Base-by-base conservation (phyloP, 1,139 yeast genomes). In the Kluyveromyces sp. region DNA sequence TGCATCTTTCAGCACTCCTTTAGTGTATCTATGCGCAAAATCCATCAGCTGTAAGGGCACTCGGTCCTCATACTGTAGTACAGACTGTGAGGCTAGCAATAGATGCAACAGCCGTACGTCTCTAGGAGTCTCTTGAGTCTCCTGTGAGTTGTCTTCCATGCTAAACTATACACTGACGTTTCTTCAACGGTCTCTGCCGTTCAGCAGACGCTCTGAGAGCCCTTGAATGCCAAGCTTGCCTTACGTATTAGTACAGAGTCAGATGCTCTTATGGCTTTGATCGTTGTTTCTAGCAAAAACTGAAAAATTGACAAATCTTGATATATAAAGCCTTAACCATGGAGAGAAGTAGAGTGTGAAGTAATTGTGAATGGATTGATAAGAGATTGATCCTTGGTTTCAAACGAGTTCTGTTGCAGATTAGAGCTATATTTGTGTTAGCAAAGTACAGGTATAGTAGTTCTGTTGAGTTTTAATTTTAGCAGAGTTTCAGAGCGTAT, bases 1-100 rank as follows among this genome's bases (percentile, higher is more conserved):
- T 0, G 98, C 96, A 63, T 92, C 98, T 56, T 83, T 85, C 48
- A 92, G 68, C 7, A 92, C 84, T 3, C 89, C 82, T 32, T 82
- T 75, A 11, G 98, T 87, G 68, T 92, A 92, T 54, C 78, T 64
- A 63, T 86, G 86, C 12, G 97, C 97, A 69, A 92, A 92, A 63
- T 92, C 97, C 95, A 92, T 86, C 50, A 92, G 71, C 62, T 89
- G 97, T 33, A 92, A 67, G 0, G 97, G 96, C 2, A 92, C 97
- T 49, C 88, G 94, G 60, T 89, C 97, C 60, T 92, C 95, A 64
- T 89, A 92, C 49, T 85, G 80, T 47, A 85, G 87, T 30, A 92
- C 86, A 1, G 95, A 92, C 68, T 92, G 95, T 0, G 96, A 84
- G 13, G 97, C 97, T 57, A 92, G 77, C 43, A 92, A 83, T 61